phyloP scores from a whole-genome alignment of 305 asterid species.

The Caryopteris hybrid region DNA sequence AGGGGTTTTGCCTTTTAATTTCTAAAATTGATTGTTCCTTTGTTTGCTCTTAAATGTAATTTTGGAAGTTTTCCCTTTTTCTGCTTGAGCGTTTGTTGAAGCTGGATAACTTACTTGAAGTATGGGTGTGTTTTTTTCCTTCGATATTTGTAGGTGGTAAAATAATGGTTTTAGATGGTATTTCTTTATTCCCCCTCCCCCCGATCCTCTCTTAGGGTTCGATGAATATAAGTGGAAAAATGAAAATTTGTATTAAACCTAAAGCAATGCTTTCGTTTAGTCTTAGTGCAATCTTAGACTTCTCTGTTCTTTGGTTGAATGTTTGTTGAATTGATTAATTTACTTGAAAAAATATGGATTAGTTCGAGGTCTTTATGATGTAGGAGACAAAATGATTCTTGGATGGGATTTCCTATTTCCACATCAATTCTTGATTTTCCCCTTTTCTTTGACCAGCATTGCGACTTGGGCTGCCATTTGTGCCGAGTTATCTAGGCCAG shows the following conservation, averaged over 20 bases:
- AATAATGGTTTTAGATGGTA: background rate
- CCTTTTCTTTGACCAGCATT: conserved; percentile 41
- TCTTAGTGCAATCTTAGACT: background rate
- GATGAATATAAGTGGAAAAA: too few species aligned
- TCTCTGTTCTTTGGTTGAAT: background rate
- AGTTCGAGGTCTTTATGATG: background rate
- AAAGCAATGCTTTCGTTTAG: background rate
- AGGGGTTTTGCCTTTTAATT: background rate
- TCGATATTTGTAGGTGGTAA: background rate
- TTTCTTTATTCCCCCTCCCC: background rate
- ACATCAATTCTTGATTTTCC: conserved; percentile 11
- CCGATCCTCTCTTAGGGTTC: background rate
- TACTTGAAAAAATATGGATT: background rate
- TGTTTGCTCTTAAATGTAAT: background rate
- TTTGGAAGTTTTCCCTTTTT: background rate
- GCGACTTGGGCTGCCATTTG: conserved; percentile 78
- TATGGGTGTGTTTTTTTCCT: too few species aligned
- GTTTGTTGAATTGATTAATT: too few species aligned
- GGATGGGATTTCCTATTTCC: background rate
- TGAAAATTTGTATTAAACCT: too few species aligned
- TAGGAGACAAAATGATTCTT: background rate
- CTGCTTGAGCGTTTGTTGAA: background rate
- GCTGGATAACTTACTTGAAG: too few species aligned
- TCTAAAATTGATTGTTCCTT: background rate
- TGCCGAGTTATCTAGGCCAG: conserved; percentile 82